Evolutionary conservation across 2,329 filamentous ascomycete genomes (phyloP), one percentile per base, ranked within the genome.

Genomic region (Thelonectria discophora): DNA sequence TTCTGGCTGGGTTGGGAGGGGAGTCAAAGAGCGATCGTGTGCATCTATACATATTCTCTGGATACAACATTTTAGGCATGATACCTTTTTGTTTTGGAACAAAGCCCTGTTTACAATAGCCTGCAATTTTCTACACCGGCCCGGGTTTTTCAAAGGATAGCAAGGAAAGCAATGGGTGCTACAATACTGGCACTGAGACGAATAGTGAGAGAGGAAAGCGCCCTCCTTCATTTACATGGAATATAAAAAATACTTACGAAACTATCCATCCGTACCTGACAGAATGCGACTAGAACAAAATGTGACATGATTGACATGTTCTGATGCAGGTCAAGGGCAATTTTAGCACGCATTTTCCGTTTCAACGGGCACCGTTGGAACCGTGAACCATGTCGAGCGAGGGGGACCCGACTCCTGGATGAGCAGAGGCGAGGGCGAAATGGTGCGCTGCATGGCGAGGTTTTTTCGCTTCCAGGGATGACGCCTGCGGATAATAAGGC

Each of bases 81-180:
- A 70, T 70, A 70, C 68, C 67, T 70, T 66, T 65, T 66, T 65
- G 68, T 56, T 42, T 57, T 32, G 58, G 59, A 56, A 55, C 18
- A 20, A 13, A 20, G 12, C 45, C 45, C 27, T 30, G 27, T 50
- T 47, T 45, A 27, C 47, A 37, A 48, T 48, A 48, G 32, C 45
- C 49, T 34, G 30, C 32, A 27, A 27, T 55, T 46, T 11, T 24
- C 21, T 27, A 45, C 18, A 24, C 43, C 20, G 24, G 24, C 24
- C 20, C 12, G 45, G 45, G 7, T 32, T 30, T 17, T 18, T 15
- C 18, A 27, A 13, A 20, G 39, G 17, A 20, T 11, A n/a, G 53
- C 53, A 48, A 55, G 34, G 48, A 43, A 55, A 37, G 30, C 30
- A 37, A 37, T 15, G 15, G 34, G 34, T 13, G 34, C 27, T 30